A percentile compares a stretch with the other conserved stretches of the same genome.
phyloP scores from a whole-genome alignment of 768 basidiomycete genomes.

The Lepiota subincarnata region DNA sequence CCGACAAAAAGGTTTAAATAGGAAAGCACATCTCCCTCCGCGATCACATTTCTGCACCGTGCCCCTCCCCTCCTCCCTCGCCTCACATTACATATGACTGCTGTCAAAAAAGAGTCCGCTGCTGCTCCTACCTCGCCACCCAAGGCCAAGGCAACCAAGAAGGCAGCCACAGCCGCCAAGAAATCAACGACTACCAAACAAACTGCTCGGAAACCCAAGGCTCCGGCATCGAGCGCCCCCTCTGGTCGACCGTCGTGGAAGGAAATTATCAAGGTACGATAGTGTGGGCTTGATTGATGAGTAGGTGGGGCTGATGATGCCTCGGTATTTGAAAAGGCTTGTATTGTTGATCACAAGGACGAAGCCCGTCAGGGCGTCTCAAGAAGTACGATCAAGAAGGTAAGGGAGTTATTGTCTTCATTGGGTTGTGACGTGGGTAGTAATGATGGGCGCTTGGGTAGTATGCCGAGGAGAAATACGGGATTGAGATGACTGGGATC shows the following conservation, averaged over 20 bases:
- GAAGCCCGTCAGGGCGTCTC: slow-evolving; percentile 73
- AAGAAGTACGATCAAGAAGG: slow-evolving; percentile 78
- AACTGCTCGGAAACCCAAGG: slow-evolving; percentile 29
- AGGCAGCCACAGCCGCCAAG: slow-evolving; percentile 17
- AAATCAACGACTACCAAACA: slow-evolving; percentile 22
- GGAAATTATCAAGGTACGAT: slow-evolving; percentile 46
- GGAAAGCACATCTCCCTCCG: slow-evolving; percentile 11
- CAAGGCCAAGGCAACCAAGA: slow-evolving; percentile 13
- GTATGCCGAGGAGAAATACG: slow-evolving; percentile 83
- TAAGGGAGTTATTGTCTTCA: slow-evolving; percentile 25
- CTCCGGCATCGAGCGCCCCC: slow-evolving; percentile 22
- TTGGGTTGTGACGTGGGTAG: slow-evolving; percentile 14
- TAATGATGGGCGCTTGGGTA: slow-evolving; percentile 23
- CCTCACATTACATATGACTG: slow-evolving; percentile 4
- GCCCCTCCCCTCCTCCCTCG: no score
- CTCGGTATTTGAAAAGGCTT: slow-evolving; percentile 52
- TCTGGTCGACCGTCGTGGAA: slow-evolving; percentile 47
- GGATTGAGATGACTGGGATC: slow-evolving; percentile 61
- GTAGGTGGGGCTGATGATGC: slow-evolving; percentile 1
- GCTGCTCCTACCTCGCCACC: slow-evolving; percentile 18
- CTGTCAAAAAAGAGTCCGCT: slow-evolving; percentile 10
- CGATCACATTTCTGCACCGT: background rate
- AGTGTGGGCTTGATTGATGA: background rate
- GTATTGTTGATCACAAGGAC: slow-evolving; percentile 60
- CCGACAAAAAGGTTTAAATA: slow-evolving; percentile 27